These are phyloP conservation scores for Geotrichum siamense DNA, from an alignment of 1,139 yeast genomes.

Conservation along the genomic window DNA sequence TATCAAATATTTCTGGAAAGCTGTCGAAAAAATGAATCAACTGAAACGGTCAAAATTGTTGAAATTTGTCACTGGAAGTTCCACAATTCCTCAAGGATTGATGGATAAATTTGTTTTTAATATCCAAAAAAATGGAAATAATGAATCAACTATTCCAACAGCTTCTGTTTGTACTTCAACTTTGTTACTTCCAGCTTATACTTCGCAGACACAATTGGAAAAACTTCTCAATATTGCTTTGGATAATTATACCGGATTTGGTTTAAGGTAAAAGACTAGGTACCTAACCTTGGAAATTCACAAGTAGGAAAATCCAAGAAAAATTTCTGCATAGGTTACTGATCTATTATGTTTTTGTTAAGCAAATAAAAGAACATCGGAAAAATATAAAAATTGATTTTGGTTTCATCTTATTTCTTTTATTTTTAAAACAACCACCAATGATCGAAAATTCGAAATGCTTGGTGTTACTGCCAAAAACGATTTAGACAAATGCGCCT, in stretches of 20 bases:
- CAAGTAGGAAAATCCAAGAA: too few species aligned
- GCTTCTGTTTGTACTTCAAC: constrained; percentile 29
- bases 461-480: too few species aligned
- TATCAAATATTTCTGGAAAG: constrained; percentile 22
- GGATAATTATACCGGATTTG: constrained; percentile 29
- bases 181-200: constrained; percentile 27
- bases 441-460: too few species aligned
- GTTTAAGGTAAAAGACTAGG: constrained; percentile 25
- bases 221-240: constrained; percentile 24
- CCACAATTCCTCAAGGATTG: constrained; percentile 27
- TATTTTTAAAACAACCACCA: too few species aligned
- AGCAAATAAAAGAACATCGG: too few species aligned
- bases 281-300: too few species aligned
- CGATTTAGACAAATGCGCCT: too few species aligned
- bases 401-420: too few species aligned
- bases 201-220: constrained; percentile 18
- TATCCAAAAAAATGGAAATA: constrained; percentile 24
- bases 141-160: constrained; percentile 24
- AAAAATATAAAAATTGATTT: too few species aligned
- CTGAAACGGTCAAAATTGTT: constrained; percentile 21
- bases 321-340: too few species aligned
- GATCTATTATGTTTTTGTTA: too few species aligned
- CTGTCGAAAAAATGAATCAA: constrained; percentile 22
- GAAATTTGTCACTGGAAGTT: constrained; percentile 31
- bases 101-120: constrained; percentile 20